Percentiles rank a stretch among this genome's conserved stretches.
Evolutionary conservation across 805 yeast genomes (phyloP).

Genomic region (Barnettozyma californica): DNA sequence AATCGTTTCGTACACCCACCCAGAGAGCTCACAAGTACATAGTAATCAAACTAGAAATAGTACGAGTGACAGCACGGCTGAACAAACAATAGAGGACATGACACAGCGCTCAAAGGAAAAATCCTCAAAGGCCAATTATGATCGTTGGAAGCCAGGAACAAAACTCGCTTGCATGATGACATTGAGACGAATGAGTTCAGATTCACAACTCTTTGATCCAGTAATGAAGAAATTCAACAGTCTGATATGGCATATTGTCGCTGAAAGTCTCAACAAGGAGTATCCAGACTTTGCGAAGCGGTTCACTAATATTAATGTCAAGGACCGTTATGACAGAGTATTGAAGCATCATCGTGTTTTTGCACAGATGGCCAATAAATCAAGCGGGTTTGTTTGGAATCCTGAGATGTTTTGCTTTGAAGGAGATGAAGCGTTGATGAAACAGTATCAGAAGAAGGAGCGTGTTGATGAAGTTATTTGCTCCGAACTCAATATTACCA

Average conservation of each 20-base stretch:
- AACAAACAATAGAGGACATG: neutral
- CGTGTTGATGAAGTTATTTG: constrained; percentile 13
- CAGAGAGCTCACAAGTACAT: no score
- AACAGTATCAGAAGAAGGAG: constrained; percentile 13
- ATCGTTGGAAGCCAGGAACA: constrained; percentile 26
- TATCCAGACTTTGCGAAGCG: constrained; percentile 23
- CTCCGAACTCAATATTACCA: constrained; percentile 17
- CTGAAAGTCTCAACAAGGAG: constrained; percentile 23
- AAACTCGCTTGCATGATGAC: constrained; percentile 26
- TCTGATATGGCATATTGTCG: constrained; percentile 24
- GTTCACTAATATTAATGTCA: constrained; percentile 25
- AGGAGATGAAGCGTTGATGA: constrained; percentile 9
- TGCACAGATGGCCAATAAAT: constrained; percentile 18
- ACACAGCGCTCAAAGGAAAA: neutral
- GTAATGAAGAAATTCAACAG: constrained; percentile 14
- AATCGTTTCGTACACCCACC: no score
- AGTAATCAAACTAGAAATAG: no score
- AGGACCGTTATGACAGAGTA: constrained; percentile 25
- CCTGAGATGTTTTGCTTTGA: constrained; percentile 20
- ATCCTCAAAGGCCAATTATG: constrained; percentile 18
- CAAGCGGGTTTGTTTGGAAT: constrained; percentile 22
- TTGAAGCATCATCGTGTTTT: constrained; percentile 24
- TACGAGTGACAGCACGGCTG: neutral
- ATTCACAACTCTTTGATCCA: constrained; percentile 18
- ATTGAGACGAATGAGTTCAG: constrained; percentile 13